Evolutionary conservation across 2,329 filamentous ascomycete species (phyloP), one percentile per base, ranked within the genome.

Genomic region (Leptodontidium sp.): DNA sequence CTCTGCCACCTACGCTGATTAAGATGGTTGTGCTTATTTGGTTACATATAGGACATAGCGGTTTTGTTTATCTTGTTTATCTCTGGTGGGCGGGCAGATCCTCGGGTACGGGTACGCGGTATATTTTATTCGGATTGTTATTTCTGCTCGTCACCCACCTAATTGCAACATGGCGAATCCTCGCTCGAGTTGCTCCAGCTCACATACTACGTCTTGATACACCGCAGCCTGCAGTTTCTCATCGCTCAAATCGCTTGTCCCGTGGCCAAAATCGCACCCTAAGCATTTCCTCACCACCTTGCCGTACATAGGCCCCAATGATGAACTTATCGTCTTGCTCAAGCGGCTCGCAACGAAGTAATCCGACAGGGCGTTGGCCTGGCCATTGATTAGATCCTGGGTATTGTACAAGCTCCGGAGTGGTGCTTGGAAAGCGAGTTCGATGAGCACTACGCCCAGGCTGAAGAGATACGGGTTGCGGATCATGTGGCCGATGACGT

Each of bases 261-360:
- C 67, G 40, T 72, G 58, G 24, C 69, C 69, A 61, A 72, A 72
- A 65, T 71, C 64, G 29, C 71, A 72, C 15, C 47, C 53, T 8
- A 69, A 43, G 40, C 71, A 72, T 50, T 65, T 70, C 32, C 65
- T 63, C 6, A 72, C 68, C 12, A 72, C 43, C 24, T 64, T 67
- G 1, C 65, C 70, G 47, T 72, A 72, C 5, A 45, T 68, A 3
- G 45, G 29, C 3, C 70, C 70, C 11, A 57, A 5, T 1, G 53
- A 57, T 8, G 53, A 35, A 17, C 53, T 38, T 57, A 57, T 57
- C 26, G 53, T 38, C 29, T 57, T 32, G 6, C 53, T 57, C 53
- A 57, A 57, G 8, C 53, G 53, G 15, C 29, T 38, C 15, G 53
- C 29, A 1, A 57, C 32, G 17, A 57, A 32, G 15, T 21, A 35